Evolutionary conservation across 805 yeast genomes (phyloP), one percentile per base, ranked within the genome.

Genomic region (Wickerhamiella dianesei): DNA sequence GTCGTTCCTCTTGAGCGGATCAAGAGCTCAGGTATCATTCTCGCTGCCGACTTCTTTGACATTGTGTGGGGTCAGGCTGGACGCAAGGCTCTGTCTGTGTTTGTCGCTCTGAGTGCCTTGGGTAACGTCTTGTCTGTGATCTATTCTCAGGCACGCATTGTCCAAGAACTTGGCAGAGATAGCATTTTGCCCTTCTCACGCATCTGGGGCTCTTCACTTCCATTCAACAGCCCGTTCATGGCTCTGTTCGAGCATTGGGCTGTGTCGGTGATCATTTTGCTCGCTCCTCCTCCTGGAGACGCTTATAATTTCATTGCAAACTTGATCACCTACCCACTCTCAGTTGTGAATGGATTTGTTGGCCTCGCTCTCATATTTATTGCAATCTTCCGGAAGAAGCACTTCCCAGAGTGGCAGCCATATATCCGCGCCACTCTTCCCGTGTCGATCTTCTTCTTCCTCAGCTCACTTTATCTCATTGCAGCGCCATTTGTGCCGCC

Each of bases 231-330:
- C 2, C 94, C 94, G 41, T 64, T 76, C 52, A 74, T 77, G 40
- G 94, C 89, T 45, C 67, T 84, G 44, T 69, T 79, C 55, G 81
- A 81, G 62, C 94, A 84, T 61, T 83, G 84, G 76, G 62, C 80
- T 43, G 80, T 83, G 16, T 82, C 88, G 66, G 64, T 80, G 37
- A 69, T 84, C 44, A 79, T 87, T 44, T 76, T 84, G 50, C 59
- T 82, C 41, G 92, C 89, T 3, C 84, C 85, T 40, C 89, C 92
- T 19, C 82, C 88, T 21, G 94, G 92, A 48, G 92, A 83, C 59
- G 94, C 94, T 41, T 84, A 82, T 67, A 80, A 82, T 63, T 81
- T 84, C 61, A 76, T 84, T 54, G 61, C 82, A 63, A 83, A 84
- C 64, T 70, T 84, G 67, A 80, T 83, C 55, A 77, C 89, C 2